Evolutionary conservation across 1,284 basidiomycete genomes (phyloP).

Genomic region (Cutaneotrichosporon cavernicola): DNA sequence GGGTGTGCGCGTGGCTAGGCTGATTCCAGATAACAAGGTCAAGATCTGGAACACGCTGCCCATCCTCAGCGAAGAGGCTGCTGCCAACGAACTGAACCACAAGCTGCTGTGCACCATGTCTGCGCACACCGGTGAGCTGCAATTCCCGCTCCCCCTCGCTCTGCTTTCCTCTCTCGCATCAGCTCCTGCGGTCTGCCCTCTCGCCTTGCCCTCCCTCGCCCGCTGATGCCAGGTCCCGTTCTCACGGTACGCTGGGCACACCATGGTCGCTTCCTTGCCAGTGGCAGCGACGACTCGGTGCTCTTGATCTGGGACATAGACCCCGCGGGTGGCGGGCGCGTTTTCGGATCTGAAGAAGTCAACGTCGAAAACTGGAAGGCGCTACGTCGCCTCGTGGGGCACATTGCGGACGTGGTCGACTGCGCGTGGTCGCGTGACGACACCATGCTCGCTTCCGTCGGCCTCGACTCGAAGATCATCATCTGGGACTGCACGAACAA

Average conservation of each 20-base stretch:
- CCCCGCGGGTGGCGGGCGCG: slow-evolving; percentile 74
- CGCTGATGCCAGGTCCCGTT: slow-evolving; percentile 64
- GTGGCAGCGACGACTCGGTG: slow-evolving; percentile 92
- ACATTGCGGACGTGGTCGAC: slow-evolving; percentile 96
- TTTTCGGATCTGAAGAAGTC: slow-evolving; percentile 88
- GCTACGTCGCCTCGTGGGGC: slow-evolving; percentile 82
- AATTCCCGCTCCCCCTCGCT: not conserved
- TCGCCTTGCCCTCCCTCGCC: not conserved
- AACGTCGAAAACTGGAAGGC: slow-evolving; percentile 99
- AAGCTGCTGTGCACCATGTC: slow-evolving; percentile 86
- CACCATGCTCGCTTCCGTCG: slow-evolving; percentile 88
- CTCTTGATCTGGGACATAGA: slow-evolving; percentile 98
- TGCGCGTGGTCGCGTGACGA: slow-evolving; percentile 92
- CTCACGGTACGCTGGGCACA: slow-evolving; percentile 94
- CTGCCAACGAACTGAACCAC: slow-evolving; percentile 72
- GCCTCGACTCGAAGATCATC: slow-evolving; percentile 84
- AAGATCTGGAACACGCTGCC: slow-evolving; percentile 96
- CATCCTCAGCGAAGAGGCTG: slow-evolving; percentile 72
- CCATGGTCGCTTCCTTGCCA: slow-evolving; percentile 89
- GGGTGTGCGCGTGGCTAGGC: slow-evolving; percentile 15
- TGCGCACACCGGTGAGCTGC: slow-evolving; percentile 72
- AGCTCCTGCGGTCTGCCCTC: no score
- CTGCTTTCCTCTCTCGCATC: not conserved
- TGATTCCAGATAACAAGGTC: slow-evolving; percentile 74
- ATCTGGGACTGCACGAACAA: slow-evolving; percentile 85